Conservation (phyloP, 768 basidiomycete genomes). For the Termitomyces eurrhizus region DNA sequence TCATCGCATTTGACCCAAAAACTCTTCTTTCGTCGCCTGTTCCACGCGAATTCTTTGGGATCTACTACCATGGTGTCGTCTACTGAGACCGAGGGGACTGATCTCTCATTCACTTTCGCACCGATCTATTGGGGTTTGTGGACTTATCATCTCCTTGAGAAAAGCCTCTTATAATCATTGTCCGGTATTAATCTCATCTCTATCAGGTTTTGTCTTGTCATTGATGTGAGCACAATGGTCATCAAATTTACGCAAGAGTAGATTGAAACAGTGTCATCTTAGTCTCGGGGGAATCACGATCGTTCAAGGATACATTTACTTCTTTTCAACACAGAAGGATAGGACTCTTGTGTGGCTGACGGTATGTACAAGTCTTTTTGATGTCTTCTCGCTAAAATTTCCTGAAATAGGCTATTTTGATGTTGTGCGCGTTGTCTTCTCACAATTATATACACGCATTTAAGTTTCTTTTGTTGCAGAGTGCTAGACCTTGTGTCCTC, state of each 20-base stretch:
- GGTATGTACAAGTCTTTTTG: slow-evolving; percentile 14
- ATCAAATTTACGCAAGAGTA: background rate
- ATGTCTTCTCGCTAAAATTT: background rate
- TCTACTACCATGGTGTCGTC: background rate
- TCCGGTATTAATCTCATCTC: background rate
- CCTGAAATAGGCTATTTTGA: slow-evolving; percentile 20
- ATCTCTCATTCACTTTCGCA: slow-evolving; percentile 22
- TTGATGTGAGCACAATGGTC: slow-evolving; percentile 17
- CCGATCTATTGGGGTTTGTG: slow-evolving; percentile 29
- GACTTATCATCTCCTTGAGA: background rate
- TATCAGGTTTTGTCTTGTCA: slow-evolving; percentile 25
- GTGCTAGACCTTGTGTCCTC: slow-evolving; percentile 36
- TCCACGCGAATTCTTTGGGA: background rate
- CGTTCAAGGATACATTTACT: slow-evolving; percentile 38
- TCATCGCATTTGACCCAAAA: background rate
- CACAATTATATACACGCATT: background rate
- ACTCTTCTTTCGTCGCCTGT: background rate
- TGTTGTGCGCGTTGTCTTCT: slow-evolving; percentile 20
- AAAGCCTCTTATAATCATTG: background rate
- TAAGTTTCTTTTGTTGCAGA: slow-evolving; percentile 9
- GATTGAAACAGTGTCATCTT: background rate
- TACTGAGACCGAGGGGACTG: slow-evolving; percentile 9
- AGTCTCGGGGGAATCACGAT: slow-evolving; percentile 39
- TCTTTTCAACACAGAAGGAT: slow-evolving; percentile 27
- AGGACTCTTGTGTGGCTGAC: slow-evolving; percentile 20